Evolutionary conservation across 106 monocot species (phyloP).

Genomic region (Dioscorea alata): DNA sequence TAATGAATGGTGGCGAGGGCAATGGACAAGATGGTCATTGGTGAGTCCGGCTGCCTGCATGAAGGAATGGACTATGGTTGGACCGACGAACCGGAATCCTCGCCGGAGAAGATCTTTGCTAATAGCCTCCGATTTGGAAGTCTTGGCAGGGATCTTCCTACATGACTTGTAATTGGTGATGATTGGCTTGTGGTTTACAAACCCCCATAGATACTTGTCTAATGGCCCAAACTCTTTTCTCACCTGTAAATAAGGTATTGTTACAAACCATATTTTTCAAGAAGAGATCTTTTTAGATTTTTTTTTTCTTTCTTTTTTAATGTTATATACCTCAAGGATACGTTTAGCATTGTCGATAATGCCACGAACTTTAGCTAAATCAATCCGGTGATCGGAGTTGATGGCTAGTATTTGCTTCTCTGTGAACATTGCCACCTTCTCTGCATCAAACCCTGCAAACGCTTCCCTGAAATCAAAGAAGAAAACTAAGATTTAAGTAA

Average conservation of each 20-base stretch:
- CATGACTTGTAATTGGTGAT: conserved; percentile 55
- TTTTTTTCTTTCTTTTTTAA: neutral
- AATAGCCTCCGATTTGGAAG: conserved; percentile 85
- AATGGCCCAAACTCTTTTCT: conserved; percentile 51
- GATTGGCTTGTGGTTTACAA: conserved; percentile 75
- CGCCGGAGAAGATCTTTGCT: conserved; percentile 87
- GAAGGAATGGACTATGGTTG: conserved; percentile 85
- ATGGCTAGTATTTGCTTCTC: conserved; percentile 49
- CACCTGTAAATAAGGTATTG: conserved; percentile 48
- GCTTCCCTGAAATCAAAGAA: conserved; percentile 33
- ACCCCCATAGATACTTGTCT: conserved; percentile 70
- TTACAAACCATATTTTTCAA: neutral
- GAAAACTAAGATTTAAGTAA: too few relatives aligned
- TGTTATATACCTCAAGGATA: conserved; percentile 47
- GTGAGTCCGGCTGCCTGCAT: conserved; percentile 92
- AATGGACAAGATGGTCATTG: conserved; percentile 79
- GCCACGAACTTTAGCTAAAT: conserved; percentile 47
- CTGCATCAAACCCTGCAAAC: conserved; percentile 59
- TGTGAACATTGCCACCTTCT: conserved; percentile 40
- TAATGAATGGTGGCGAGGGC: conserved; percentile 39
- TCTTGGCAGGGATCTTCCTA: conserved; percentile 81
- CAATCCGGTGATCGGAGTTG: conserved; percentile 36
- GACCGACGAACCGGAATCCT: conserved; percentile 85
- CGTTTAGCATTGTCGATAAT: conserved; percentile 52
- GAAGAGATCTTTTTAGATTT: neutral